Evolutionary conservation across 768 basidiomycete genomes (phyloP).

Genomic region (Amanita pallidorosea): DNA sequence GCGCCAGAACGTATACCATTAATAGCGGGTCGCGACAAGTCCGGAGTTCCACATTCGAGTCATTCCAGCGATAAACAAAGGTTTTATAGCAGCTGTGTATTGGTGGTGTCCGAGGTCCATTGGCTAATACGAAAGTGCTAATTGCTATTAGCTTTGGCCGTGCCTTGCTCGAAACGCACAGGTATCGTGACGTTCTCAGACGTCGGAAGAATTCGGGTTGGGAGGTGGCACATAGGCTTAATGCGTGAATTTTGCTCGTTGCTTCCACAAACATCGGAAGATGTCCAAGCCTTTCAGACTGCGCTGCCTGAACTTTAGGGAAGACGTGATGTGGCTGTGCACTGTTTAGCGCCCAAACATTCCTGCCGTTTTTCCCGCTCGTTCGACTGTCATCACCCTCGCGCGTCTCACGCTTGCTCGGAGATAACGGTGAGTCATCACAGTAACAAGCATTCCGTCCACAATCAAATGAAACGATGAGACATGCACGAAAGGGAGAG

Average conservation of each 20-base stretch:
- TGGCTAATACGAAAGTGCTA: no score
- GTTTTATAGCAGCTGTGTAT: not conserved
- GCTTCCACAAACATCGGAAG: not conserved
- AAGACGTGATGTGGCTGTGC: conserved; percentile 1
- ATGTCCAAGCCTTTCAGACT: not conserved
- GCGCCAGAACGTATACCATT: not conserved
- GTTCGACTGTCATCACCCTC: no score
- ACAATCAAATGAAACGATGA: conserved; percentile 23
- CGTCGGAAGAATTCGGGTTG: no score
- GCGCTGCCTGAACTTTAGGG: not conserved
- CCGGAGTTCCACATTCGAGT: not conserved
- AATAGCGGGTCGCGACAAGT: not conserved
- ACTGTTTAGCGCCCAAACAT: not conserved
- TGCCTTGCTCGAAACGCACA: not conserved
- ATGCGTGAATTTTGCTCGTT: not conserved
- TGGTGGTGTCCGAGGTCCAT: not conserved
- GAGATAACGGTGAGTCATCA: no score
- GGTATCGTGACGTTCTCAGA: not conserved
- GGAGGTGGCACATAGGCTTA: not conserved
- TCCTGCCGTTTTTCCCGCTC: no score
- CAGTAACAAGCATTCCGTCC: not conserved
- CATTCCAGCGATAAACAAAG: not conserved
- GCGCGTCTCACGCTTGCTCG: no score
- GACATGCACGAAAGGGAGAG: conserved; percentile 25
- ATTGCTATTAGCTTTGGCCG: no score